Evolutionary conservation across 2,329 filamentous ascomycete species (phyloP).

Genomic region (Ophiostoma sp.): DNA sequence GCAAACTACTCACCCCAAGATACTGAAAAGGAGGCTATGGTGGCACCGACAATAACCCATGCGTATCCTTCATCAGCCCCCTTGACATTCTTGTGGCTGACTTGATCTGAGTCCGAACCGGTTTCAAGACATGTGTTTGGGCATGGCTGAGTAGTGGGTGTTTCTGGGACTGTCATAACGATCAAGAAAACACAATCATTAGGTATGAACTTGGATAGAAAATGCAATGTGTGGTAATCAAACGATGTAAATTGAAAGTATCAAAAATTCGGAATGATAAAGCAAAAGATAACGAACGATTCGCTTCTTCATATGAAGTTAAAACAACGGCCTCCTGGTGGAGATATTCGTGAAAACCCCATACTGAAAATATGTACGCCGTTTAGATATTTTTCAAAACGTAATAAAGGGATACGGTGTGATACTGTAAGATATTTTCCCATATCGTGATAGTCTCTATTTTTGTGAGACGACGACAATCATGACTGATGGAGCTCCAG

Average conservation of each 20-base stretch:
- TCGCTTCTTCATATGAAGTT: neutral
- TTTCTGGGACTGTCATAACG: conserved; percentile 4
- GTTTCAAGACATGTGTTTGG: neutral
- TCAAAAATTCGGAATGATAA: neutral
- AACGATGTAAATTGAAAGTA: neutral
- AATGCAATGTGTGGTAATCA: neutral
- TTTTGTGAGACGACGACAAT: neutral
- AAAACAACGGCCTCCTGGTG: too few relatives aligned
- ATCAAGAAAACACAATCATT: neutral
- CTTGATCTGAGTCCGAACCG: neutral
- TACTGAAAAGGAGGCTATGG: neutral
- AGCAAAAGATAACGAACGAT: neutral
- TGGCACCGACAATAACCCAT: conserved; percentile 9
- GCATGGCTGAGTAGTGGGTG: neutral
- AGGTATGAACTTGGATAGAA: neutral
- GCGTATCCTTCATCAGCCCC: conserved; percentile 6
- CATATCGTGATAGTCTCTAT: neutral
- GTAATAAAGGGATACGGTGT: too few relatives aligned
- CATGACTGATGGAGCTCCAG: neutral
- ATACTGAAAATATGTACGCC: neutral
- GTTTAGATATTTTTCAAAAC: neutral
- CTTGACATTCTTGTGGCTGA: neutral
- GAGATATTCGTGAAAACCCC: neutral
- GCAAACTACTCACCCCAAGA: conserved; percentile 1
- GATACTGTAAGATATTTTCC: neutral